A percentile compares a stretch with the other conserved stretches of the same genome.
phyloP scores from a whole-genome alignment of 2,329 filamentous ascomycete species.

The Chaetothyriales sp. region DNA sequence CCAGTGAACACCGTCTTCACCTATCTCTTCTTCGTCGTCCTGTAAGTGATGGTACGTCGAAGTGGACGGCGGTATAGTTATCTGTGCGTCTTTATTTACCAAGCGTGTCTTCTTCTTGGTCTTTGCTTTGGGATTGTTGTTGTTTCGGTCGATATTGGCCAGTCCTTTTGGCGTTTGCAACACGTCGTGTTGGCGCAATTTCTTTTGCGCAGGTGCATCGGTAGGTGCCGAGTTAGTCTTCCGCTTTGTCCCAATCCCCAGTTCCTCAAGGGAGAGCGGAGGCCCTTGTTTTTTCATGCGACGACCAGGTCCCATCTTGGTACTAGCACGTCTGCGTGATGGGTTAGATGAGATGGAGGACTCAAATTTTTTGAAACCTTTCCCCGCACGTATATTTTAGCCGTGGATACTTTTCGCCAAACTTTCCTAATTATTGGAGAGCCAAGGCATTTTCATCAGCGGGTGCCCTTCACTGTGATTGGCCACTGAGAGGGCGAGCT shows the following conservation, averaged over 20 bases:
- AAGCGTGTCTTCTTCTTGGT: conserved; percentile 22
- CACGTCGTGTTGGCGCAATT: conserved; percentile 38
- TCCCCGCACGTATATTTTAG: neutral
- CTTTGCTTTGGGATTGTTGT: conserved; percentile 21
- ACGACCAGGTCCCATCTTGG: conserved; percentile 67
- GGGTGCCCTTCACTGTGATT: no score
- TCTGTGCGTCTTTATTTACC: conserved; percentile 20
- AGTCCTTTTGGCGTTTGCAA: conserved; percentile 30
- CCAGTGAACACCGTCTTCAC: conserved; percentile 15
- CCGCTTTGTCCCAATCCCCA: conserved; percentile 54
- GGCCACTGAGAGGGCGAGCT: no score
- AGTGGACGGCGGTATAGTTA: conserved; percentile 17
- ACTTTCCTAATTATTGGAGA: neutral
- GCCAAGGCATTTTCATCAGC: neutral
- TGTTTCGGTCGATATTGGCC: conserved; percentile 24
- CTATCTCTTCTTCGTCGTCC: conserved; percentile 32
- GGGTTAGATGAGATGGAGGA: neutral
- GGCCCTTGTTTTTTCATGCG: conserved; percentile 93
- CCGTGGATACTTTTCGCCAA: neutral
- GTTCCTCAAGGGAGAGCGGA: conserved; percentile 68
- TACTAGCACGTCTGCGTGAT: neutral
- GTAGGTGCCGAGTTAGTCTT: conserved; percentile 60
- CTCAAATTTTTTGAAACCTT: neutral
- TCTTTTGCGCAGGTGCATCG: conserved; percentile 49
- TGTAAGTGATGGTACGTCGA: conserved; percentile 28